phyloP scores from a whole-genome alignment of 164 flowering plant genomes.

The Vitis amurensis region DNA sequence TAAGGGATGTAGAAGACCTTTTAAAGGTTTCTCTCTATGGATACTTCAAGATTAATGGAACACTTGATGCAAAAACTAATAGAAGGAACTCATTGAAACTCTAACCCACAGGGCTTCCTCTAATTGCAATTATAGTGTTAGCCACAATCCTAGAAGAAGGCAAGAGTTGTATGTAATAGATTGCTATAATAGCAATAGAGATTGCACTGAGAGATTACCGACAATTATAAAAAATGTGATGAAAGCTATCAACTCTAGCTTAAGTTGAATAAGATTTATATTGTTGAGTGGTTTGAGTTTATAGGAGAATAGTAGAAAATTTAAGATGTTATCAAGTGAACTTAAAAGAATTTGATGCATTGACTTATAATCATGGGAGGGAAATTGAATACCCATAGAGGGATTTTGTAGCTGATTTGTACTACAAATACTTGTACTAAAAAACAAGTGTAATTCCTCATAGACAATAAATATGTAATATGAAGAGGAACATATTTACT shows the following conservation, averaged over 20 bases:
- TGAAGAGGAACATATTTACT: too few relatives aligned
- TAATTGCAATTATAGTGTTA: constrained; percentile 23
- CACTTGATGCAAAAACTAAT: constrained; percentile 40
- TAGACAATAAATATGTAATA: constrained; percentile 11
- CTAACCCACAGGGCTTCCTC: constrained; percentile 28
- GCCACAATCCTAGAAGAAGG: constrained; percentile 59
- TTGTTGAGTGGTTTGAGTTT: constrained; percentile 58
- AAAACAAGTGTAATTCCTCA: too few relatives aligned
- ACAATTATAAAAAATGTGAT: constrained; percentile 37
- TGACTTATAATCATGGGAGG: constrained; percentile 73
- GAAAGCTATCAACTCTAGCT: constrained; percentile 25
- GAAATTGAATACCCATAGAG: constrained; percentile 71
- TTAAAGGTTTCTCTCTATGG: constrained; percentile 65
- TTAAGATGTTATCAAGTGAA: constrained; percentile 15
- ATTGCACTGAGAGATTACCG: constrained; percentile 25
- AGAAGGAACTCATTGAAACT: constrained; percentile 60
- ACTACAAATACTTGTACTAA: constrained; percentile 17
- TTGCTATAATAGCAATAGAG: constrained; percentile 44
- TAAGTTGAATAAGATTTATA: constrained; percentile 50
- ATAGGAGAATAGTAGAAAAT: constrained; percentile 45
- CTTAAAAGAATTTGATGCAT: constrained; percentile 42
- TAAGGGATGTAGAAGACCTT: constrained; percentile 73
- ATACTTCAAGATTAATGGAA: constrained; percentile 58
- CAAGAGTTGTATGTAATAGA: constrained; percentile 57
- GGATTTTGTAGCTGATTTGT: constrained; percentile 53